These are phyloP conservation scores for Heliamphora pulchella DNA, from an alignment of 179 eudicot species.

Conservation along the genomic window DNA sequence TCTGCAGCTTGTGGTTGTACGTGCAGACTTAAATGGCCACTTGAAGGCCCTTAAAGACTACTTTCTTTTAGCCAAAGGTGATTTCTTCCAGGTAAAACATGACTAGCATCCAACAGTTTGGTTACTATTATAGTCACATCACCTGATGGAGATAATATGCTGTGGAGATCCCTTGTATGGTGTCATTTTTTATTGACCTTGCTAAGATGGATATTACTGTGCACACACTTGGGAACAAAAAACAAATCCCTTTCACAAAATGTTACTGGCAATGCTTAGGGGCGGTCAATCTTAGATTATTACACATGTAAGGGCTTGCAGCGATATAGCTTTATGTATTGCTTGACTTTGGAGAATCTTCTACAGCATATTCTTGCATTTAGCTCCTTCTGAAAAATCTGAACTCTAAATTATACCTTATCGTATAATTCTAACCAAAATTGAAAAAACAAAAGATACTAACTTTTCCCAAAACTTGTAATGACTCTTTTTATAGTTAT, in stretches of 20 bases:
- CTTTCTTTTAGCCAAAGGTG: constrained; percentile 94
- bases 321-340: background rate
- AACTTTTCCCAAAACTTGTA: background rate
- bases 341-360: background rate
- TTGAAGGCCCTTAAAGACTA: constrained; percentile 95
- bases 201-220: constrained; percentile 6
- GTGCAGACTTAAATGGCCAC: constrained; percentile 95
- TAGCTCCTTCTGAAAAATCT: background rate
- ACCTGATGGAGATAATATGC: background rate
- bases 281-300: background rate
- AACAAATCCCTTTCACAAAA: background rate
- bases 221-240: background rate
- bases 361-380: background rate
- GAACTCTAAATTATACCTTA: background rate
- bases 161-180: background rate
- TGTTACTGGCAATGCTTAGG: background rate
- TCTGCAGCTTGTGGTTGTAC: constrained; percentile 93
- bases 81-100: constrained; percentile 81
- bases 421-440: background rate
- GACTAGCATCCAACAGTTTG: background rate
- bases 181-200: background rate
- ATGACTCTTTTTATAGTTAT: background rate
- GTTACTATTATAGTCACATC: background rate
- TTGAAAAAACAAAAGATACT: background rate
- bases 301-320: background rate